phyloP scores from a whole-genome alignment of 2,329 filamentous ascomycete species.

The Xylaria multiplex region DNA sequence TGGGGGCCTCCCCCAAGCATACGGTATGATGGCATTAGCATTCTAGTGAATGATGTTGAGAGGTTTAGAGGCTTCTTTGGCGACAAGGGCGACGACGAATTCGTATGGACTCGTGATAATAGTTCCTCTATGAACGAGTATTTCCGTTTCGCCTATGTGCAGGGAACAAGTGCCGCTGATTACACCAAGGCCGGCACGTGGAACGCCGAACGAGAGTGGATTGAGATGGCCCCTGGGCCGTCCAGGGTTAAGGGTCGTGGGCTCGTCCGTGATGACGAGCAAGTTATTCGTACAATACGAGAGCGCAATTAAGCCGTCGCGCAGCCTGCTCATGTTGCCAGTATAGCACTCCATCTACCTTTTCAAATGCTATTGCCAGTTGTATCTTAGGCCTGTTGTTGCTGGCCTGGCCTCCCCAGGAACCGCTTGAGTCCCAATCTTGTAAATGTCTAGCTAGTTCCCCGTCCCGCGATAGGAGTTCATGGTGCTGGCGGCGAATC shows the following conservation, averaged over 20 bases:
- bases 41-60: conserved; percentile 88
- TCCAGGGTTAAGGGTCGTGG: conserved; percentile 55
- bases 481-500: neutral
- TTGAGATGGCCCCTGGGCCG: conserved; percentile 70
- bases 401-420: too few species aligned
- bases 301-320: neutral
- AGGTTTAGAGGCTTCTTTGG: conserved; percentile 77
- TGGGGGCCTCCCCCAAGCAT: conserved; percentile 61
- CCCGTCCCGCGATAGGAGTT: neutral
- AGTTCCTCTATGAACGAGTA: conserved; percentile 67
- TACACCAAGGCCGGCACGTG: conserved; percentile 81
- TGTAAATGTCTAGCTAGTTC: neutral
- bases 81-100: conserved; percentile 61
- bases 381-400: neutral
- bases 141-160: conserved; percentile 80
- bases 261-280: conserved; percentile 32
- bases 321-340: neutral
- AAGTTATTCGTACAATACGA: conserved; percentile 25
- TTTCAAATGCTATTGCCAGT: neutral
- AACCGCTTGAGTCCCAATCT: too few species aligned
- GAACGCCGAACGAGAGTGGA: conserved; percentile 72
- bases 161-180: conserved; percentile 71
- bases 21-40: conserved; percentile 77
- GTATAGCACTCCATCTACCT: neutral
- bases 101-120: conserved; percentile 68